These are phyloP conservation scores for Trichosporon sp. DNA, from an alignment of 1,284 basidiomycete species.

Conservation along the genomic window DNA sequence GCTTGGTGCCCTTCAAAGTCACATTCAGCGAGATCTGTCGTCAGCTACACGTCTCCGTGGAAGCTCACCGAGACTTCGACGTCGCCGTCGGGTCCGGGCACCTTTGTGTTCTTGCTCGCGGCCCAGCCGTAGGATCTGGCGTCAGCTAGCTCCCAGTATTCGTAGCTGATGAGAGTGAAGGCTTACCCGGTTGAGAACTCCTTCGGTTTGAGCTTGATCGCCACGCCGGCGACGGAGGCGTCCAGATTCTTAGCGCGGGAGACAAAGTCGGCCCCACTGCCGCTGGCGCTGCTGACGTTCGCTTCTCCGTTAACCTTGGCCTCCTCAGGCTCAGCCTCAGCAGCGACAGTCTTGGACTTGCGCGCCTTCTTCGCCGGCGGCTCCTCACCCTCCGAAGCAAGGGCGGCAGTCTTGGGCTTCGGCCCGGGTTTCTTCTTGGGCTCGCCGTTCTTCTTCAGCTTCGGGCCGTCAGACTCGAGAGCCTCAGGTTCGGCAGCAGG, in stretches of 20 bases:
- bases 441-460: constrained; percentile 18
- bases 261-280: constrained; percentile 15
- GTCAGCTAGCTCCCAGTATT: constrained; percentile 20
- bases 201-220: constrained; percentile 26
- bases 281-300: too few species aligned
- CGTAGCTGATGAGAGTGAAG: not conserved
- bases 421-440: constrained; percentile 14
- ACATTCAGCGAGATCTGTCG: constrained; percentile 31
- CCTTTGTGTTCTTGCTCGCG: constrained; percentile 27
- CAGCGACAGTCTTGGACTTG: not conserved
- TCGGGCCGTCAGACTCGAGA: constrained; percentile 10
- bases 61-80: constrained; percentile 30
- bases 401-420: constrained; percentile 19
- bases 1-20: constrained; percentile 28
- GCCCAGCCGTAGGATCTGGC: constrained; percentile 34
- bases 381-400: not conserved
- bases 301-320: not conserved
- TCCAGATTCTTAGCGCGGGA: constrained; percentile 15
- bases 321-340: not conserved
- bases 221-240: constrained; percentile 22
- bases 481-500: not conserved
- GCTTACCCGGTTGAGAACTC: constrained; percentile 32
- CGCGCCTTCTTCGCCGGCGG: constrained; percentile 18
- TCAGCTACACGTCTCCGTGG: not conserved
- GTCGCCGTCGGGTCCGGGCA: constrained; percentile 24